Conservation (phyloP, 768 basidiomycete genomes). For the Rhodosporidiobolus odoratus region DNA sequence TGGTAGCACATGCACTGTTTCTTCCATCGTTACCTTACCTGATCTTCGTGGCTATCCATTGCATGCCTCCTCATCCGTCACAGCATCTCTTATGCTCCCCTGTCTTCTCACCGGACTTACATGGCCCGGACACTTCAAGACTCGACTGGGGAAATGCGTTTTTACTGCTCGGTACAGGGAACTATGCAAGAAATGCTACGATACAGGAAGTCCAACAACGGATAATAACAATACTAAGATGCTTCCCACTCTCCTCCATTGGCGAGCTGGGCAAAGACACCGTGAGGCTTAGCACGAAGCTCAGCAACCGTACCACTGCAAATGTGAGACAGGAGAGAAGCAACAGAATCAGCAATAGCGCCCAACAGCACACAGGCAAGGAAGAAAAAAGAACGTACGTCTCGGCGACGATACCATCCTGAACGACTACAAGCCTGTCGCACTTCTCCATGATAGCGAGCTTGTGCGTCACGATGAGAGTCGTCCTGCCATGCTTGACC, state of each 20-base stretch:
- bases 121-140: too few species aligned
- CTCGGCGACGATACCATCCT: slow-evolving; percentile 71
- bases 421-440: slow-evolving; percentile 75
- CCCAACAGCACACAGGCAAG: too few species aligned
- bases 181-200: too few species aligned
- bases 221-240: too few species aligned
- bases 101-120: too few species aligned
- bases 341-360: neutral
- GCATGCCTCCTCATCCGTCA: too few species aligned
- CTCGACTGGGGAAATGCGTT: too few species aligned
- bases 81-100: too few species aligned
- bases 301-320: slow-evolving; percentile 24
- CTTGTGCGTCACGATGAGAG: slow-evolving; percentile 91
- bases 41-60: too few species aligned
- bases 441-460: slow-evolving; percentile 83
- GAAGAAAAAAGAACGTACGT: slow-evolving; percentile 53
- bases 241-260: slow-evolving; percentile 38
- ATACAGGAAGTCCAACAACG: neutral
- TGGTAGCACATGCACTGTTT: too few species aligned
- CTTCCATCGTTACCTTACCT: too few species aligned
- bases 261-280: slow-evolving; percentile 32
- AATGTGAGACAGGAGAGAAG: neutral
- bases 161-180: too few species aligned
- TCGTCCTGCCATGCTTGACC: slow-evolving; percentile 67
- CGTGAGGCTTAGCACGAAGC: slow-evolving; percentile 19